Base-by-base conservation (phyloP, 805 yeast genomes). In the Millerago galiae region DNA sequence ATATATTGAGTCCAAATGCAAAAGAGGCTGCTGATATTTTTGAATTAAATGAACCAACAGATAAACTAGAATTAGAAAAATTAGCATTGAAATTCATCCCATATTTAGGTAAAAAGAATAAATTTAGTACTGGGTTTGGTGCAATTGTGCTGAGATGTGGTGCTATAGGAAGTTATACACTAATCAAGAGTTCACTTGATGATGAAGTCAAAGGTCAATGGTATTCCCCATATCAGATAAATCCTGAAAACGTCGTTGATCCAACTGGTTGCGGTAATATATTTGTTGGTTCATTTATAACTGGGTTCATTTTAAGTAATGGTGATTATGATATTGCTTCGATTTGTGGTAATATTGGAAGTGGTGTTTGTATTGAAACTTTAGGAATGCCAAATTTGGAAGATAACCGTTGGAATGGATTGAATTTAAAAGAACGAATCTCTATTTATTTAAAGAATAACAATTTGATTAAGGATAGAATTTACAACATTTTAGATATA, bases 251-350 rank as follows among this genome's bases (percentile, higher is more conserved):
- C 37, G 89, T 89, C 0, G 67, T 84, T 2, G 98, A 90, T 60
- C 95, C 96, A 3, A 90, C 97, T 0, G 98, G 98, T 0, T 96
- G 95, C 14, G 98, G 98, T 0, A 95, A 90, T 56, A 73, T 95
- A 0, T 89, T 83, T 57, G 75, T 87, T 40, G 97, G 96, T 1
- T 95, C 85, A 0, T 74, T 88, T 42, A 74, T 81, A 9, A 65
- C 81, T 2, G 93, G 80, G 0, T 77, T 73, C 49, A 65, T 74
- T 1, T 57, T 79, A 39, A 62, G 77, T 48, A 33, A 62, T 26
- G 61, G 68, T 30, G 66, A 75, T 59, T 68, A 80, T 69, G 55
- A 61, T 1, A 60, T 72, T 9, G 84, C 82, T 0, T 77, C 81
- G 6, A 63, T 81, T 0, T 76, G 76, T 55, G 97, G 89, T 0